Conservation (phyloP, 2,329 filamentous ascomycete genomes). For the Claviceps africana region DNA sequence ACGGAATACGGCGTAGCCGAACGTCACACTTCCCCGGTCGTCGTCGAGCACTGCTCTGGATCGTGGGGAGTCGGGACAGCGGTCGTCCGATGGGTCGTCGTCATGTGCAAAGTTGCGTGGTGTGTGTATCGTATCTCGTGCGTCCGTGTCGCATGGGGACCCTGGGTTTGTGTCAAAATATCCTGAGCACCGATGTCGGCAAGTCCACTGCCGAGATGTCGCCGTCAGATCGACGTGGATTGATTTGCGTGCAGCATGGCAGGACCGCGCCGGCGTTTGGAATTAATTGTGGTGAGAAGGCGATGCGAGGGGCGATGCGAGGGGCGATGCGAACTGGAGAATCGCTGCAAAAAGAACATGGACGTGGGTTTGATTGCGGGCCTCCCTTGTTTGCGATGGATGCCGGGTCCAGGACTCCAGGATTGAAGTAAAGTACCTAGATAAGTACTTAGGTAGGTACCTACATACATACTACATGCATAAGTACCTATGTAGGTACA, state of each 20-base stretch:
- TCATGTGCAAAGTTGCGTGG: not conserved
- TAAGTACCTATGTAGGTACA: no score
- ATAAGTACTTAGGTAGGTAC: no score
- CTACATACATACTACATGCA: no score
- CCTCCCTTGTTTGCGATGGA: not conserved
- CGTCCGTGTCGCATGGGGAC: not conserved
- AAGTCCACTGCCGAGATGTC: not conserved
- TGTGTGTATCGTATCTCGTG: not conserved
- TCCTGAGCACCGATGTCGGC: not conserved
- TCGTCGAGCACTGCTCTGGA: not conserved
- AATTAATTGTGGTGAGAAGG: not conserved
- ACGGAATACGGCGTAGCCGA: not conserved
- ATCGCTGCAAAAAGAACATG: not conserved
- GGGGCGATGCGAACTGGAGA: not conserved
- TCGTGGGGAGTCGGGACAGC: not conserved
- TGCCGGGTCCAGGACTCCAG: not conserved
- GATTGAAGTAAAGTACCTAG: no score
- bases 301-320: not conserved
- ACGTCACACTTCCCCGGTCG: not conserved
- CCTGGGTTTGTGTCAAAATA: not conserved
- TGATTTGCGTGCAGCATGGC: not conserved
- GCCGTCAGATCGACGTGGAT: not conserved
- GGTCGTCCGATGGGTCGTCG: not conserved
- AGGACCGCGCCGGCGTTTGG: not conserved
- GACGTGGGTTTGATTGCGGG: not conserved